Percentiles rank a stretch among this genome's conserved stretches.
Evolutionary conservation across 1,139 yeast genomes (phyloP).

Genomic region (Lodderomyces beijingensis): DNA sequence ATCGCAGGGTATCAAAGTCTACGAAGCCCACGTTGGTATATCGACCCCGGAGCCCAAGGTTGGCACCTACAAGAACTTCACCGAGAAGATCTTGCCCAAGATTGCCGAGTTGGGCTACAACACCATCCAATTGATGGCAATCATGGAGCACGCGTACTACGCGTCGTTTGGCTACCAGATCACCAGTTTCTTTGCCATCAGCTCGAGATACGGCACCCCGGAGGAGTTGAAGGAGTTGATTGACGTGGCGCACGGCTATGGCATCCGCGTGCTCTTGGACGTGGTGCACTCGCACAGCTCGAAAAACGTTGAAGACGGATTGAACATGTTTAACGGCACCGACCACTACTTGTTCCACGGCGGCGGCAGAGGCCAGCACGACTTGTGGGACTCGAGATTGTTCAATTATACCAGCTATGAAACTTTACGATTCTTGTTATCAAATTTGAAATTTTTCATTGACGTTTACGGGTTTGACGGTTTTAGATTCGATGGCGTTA

Average conservation of each 20-base stretch:
- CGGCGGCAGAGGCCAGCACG: constrained; percentile 80
- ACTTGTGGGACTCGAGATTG: constrained; percentile 90
- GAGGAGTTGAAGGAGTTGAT: constrained; percentile 88
- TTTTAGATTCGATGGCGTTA: constrained; percentile 94
- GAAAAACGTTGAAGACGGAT: constrained; percentile 89
- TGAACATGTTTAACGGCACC: constrained; percentile 91
- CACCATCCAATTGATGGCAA: constrained; percentile 93
- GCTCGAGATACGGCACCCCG: constrained; percentile 91
- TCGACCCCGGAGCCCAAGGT: constrained; percentile 85
- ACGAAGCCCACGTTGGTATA: constrained; percentile 96
- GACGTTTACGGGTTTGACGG: constrained; percentile 91
- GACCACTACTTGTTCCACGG: constrained; percentile 94
- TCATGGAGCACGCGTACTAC: constrained; percentile 98
- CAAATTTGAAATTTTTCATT: constrained; percentile 81
- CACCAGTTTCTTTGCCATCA: constrained; percentile 84
- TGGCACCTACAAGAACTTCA: constrained; percentile 83
- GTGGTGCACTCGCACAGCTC: constrained; percentile 96
- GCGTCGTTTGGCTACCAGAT: constrained; percentile 97
- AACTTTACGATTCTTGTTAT: constrained; percentile 78
- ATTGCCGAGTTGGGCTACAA: constrained; percentile 84
- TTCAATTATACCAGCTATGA: constrained; percentile 91
- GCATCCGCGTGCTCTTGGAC: constrained; percentile 82
- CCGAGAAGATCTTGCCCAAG: constrained; percentile 74
- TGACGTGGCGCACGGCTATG: constrained; percentile 87
- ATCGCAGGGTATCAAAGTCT: constrained; percentile 64